phyloP scores from a whole-genome alignment of 1,284 basidiomycete species.

The Puccinia hordei region DNA sequence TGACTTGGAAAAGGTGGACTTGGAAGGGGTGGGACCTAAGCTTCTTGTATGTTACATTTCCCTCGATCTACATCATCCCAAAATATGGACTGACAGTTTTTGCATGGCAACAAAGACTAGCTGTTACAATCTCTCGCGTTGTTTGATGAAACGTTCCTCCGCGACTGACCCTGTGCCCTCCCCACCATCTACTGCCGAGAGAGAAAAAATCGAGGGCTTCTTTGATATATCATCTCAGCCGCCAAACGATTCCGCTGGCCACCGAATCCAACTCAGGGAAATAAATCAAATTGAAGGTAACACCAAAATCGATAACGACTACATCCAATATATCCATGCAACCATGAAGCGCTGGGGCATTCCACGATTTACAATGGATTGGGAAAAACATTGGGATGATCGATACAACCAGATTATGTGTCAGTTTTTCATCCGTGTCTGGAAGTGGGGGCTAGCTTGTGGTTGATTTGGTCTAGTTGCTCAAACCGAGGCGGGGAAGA shows the following conservation, averaged over 20 bases:
- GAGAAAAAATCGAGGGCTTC: constrained; percentile 6
- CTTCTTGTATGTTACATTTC: not conserved
- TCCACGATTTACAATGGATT: constrained; percentile 38
- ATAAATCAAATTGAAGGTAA: constrained; percentile 7
- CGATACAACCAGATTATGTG: constrained; percentile 37
- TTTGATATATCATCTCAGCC: not conserved
- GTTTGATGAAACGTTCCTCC: constrained; percentile 24
- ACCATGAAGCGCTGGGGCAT: constrained; percentile 47
- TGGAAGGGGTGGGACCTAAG: constrained; percentile 1
- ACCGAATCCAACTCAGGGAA: constrained; percentile 5
- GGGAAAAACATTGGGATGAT: constrained; percentile 26
- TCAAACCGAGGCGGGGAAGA: not conserved
- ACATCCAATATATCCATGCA: constrained; percentile 34
- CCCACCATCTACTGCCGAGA: constrained; percentile 16
- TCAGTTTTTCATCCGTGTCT: constrained; percentile 43
- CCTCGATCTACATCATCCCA: not conserved
- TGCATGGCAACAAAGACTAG: constrained; percentile 3
- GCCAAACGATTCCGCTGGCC: constrained; percentile 19
- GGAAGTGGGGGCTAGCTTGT: constrained; percentile 41
- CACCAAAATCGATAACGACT: constrained; percentile 42
- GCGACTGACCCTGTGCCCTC: constrained; percentile 20
- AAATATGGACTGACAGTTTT: not conserved
- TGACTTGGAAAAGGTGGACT: constrained; percentile 20
- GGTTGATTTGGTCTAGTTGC: constrained; percentile 19
- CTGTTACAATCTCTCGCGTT: constrained; percentile 31